These are phyloP conservation scores for Chlorophyllum brunneum DNA, from an alignment of 768 basidiomycete genomes.

Conservation along the genomic window DNA sequence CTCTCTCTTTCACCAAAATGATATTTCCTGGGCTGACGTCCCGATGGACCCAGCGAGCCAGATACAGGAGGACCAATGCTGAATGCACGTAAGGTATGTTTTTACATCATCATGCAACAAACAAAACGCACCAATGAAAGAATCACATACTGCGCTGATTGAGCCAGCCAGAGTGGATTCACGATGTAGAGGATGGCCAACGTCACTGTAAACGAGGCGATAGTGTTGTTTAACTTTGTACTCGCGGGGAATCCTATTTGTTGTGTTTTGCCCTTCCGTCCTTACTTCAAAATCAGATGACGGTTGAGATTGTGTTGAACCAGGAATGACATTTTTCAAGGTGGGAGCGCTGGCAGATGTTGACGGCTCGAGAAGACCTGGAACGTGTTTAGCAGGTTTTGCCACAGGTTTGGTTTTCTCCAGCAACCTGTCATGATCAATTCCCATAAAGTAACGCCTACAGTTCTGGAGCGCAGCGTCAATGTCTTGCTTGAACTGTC, in stretches of 20 bases:
- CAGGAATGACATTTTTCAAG: too few relatives aligned
- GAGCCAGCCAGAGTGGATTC: conserved; percentile 20
- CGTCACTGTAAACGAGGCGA: not conserved
- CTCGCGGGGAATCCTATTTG: too few relatives aligned
- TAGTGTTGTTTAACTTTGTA: not conserved
- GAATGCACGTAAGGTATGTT: not conserved
- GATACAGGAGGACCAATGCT: conserved; percentile 4
- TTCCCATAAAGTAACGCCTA: not conserved
- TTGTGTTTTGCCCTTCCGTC: not conserved
- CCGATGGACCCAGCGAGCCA: conserved; percentile 10
- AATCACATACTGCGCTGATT: not conserved
- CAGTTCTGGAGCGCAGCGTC: not conserved
- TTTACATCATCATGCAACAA: not conserved
- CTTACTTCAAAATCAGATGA: too few relatives aligned
- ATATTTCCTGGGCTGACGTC: conserved; percentile 9
- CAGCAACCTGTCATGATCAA: not conserved
- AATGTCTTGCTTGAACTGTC: not conserved
- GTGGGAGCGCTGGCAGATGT: too few relatives aligned
- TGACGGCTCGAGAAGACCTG: not conserved
- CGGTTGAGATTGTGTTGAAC: too few relatives aligned
- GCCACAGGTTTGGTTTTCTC: not conserved
- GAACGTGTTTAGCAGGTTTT: not conserved
- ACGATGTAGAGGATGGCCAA: conserved; percentile 19
- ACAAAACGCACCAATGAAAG: not conserved
- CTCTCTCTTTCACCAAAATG: not conserved